Percentiles rank a stretch among this genome's conserved stretches.
phyloP scores from a whole-genome alignment of 73 alveolate genomes.

The Uronychia setigera region DNA sequence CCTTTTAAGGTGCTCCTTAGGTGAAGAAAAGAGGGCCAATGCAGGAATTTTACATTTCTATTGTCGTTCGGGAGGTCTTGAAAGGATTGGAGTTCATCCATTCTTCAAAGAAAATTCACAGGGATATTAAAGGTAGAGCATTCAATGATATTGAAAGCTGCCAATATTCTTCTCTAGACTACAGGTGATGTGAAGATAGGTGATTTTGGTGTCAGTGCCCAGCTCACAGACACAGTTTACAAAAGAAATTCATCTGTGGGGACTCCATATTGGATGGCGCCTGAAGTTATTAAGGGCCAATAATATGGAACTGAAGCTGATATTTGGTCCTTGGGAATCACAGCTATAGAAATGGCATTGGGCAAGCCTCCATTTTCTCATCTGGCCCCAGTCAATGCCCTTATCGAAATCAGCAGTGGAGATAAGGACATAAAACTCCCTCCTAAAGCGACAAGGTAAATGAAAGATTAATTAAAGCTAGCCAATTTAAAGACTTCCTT shows the following conservation, averaged over 20 bases:
- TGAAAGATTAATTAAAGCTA: constrained; percentile 81
- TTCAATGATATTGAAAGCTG: constrained; percentile 56
- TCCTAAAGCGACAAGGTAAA: constrained; percentile 76
- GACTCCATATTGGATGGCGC: constrained; percentile 98
- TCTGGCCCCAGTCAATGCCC: constrained; percentile 83
- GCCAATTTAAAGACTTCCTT: constrained; percentile 89
- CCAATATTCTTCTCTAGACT: constrained; percentile 92
- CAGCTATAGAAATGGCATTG: constrained; percentile 96
- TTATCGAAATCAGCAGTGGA: constrained; percentile 73
- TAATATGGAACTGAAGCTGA: constrained; percentile 91
- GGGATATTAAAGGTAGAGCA: constrained; percentile 90
- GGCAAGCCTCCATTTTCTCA: constrained; percentile 97
- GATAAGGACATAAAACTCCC: not conserved
- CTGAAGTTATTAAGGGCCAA: constrained; percentile 82
- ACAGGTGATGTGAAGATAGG: constrained; percentile 94
- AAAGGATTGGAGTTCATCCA: constrained; percentile 95
- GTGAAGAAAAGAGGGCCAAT: constrained; percentile 81
- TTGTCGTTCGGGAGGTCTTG: constrained; percentile 83
- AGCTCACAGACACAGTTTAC: constrained; percentile 78
- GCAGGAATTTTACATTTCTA: constrained; percentile 90
- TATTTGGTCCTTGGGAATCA: constrained; percentile 97
- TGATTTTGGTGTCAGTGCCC: constrained; percentile 98
- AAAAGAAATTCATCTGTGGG: constrained; percentile 90
- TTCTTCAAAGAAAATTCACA: constrained; percentile 88
- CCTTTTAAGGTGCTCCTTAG: not conserved